These are phyloP conservation scores for Leucosporidium scottii DNA, from an alignment of 768 basidiomycete species.

Conservation along the genomic window DNA sequence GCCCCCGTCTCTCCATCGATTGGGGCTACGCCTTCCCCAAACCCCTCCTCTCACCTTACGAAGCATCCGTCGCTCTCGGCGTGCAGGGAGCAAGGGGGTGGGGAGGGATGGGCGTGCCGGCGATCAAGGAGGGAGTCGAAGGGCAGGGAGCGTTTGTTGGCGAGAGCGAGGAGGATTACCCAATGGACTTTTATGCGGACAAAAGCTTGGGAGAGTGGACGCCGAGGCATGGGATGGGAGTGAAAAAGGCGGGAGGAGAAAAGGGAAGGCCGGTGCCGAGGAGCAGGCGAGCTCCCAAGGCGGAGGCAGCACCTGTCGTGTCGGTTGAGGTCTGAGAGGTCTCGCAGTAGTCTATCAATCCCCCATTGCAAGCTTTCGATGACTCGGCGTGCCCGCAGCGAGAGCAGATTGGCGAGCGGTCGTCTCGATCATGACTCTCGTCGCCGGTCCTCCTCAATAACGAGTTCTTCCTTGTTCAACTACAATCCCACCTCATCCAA, in stretches of 20 bases:
- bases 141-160: constrained; percentile 32
- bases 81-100: constrained; percentile 41
- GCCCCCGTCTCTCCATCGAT: constrained; percentile 91
- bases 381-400: too few relatives aligned
- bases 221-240: constrained; percentile 34
- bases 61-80: constrained; percentile 78
- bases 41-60: constrained; percentile 87
- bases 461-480: too few relatives aligned
- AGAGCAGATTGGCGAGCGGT: too few relatives aligned
- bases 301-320: background rate
- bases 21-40: constrained; percentile 95
- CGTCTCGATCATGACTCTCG: too few relatives aligned
- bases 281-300: constrained; percentile 10
- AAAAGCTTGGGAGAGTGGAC: constrained; percentile 37
- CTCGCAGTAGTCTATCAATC: too few relatives aligned
- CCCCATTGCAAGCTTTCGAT: too few relatives aligned
- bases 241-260: constrained; percentile 23
- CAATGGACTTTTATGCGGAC: constrained; percentile 91
- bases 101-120: constrained; percentile 23
- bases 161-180: constrained; percentile 53
- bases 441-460: too few relatives aligned
- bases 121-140: constrained; percentile 42
- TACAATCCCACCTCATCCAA: too few relatives aligned
- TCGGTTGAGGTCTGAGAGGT: too few relatives aligned
- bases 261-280: constrained; percentile 28